Conservation (phyloP, 371 early-diverging fungal genomes). For the Globomyces sp. region DNA sequence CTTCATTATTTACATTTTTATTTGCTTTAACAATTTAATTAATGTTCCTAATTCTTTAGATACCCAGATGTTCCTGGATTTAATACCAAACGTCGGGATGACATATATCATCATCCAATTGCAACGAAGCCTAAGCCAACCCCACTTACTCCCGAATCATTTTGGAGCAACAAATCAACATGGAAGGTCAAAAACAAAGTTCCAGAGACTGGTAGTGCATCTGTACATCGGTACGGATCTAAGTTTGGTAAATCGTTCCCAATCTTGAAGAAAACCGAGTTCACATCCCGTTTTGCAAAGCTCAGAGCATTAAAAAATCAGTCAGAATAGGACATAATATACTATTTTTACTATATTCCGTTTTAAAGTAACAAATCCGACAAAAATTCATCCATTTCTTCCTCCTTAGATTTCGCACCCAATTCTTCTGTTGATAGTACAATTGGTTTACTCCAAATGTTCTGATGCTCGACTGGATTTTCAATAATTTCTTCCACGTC, state of each 20-base stretch:
- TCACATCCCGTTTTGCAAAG: conserved; percentile 4
- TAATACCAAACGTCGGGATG: conserved; percentile 18
- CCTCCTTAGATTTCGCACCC: conserved; percentile 26
- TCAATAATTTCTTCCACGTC: no score
- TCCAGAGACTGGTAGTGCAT: not conserved
- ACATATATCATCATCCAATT: conserved; percentile 3
- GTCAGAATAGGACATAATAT: no score
- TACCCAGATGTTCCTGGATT: conserved; percentile 38
- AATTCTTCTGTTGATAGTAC: conserved; percentile 4
- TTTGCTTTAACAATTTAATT: no score
- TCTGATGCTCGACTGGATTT: not conserved
- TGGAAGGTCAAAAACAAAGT: conserved; percentile 16
- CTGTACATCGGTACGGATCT: conserved; percentile 3
- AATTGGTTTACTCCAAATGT: conserved; percentile 33
- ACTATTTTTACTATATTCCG: not conserved
- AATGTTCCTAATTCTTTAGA: no score
- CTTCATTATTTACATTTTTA: no score
- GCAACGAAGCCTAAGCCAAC: conserved; percentile 2
- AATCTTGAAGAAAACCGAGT: conserved; percentile 12
- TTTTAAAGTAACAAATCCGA: conserved; percentile 32
- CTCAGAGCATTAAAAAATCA: conserved; percentile 3
- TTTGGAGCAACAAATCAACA: conserved; percentile 3
- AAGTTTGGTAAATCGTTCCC: conserved; percentile 14
- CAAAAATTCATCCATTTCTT: conserved; percentile 44
- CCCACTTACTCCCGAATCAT: not conserved